Evolutionary conservation across 257 asterid species (phyloP), one percentile per base, ranked within the genome.

Genomic region (Petrea volubilis): DNA sequence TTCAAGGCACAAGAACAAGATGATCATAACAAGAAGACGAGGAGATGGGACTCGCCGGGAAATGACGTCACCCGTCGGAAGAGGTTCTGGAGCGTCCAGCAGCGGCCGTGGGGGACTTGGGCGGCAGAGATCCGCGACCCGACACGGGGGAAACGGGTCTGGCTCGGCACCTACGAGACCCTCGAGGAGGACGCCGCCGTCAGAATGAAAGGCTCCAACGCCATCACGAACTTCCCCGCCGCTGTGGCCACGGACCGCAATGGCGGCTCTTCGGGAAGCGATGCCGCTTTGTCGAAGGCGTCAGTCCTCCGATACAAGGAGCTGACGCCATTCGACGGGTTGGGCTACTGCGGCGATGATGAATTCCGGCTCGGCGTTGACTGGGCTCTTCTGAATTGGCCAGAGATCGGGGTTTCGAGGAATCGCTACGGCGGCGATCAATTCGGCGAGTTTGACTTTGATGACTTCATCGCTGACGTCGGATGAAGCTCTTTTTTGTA

Each of bases 101-200:
- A 77, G 70, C 71, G 98, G 52, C 96, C 96, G 1, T 92, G 98
- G 98, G 98, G 98, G 52, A 74, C 89, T 1, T 92, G 96, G 94
- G 98, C 96, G 0, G 96, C 96, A 10, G 96, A 92, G 89, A 92
- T 92, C 73, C 94, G 96, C 0, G 98, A 92, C 73, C 93, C 92
- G 78, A 68, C 62, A 6, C 83, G 71, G 34, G 74, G 92, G 0
- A 92, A 92, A 68, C 89, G 98, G 79, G 78, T 92, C 49, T 92
- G 98, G 98, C 85, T 92, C 0, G 98, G 98, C 0, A 88, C 98
- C 0, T 92, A 74, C 70, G 92, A 90, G 15, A 84, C 96, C 3
- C 91, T 96, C 1, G 98, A 92, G 15, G 98, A 92, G 72, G 98
- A 96, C 1, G 98, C 98, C 15, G 17, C 66, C 28, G 96, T 92